These are phyloP conservation scores for Leucocoprinus leucothites DNA, from an alignment of 768 basidiomycete species.

Conservation along the genomic window DNA sequence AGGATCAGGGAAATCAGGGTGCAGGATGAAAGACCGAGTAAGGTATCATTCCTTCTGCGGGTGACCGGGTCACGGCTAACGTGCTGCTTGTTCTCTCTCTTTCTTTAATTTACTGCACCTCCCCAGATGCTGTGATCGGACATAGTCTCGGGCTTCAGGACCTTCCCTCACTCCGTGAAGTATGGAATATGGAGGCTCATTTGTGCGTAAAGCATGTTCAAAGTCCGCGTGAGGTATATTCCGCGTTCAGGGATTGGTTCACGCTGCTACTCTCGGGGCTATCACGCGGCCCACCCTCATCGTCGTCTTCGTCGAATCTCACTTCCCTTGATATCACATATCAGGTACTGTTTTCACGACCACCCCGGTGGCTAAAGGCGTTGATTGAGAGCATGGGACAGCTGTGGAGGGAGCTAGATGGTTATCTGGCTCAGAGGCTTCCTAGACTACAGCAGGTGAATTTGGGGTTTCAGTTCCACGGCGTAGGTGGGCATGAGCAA, in stretches of 20 bases:
- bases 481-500: conserved; percentile 7
- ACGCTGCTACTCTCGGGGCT: neutral
- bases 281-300: neutral
- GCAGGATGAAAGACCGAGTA: conserved; percentile 10
- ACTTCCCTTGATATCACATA: conserved; percentile 4
- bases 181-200: neutral
- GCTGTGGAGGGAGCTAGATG: conserved; percentile 6
- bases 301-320: neutral
- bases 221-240: neutral
- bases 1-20: conserved; percentile 8
- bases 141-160: neutral
- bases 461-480: conserved; percentile 5
- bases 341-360: neutral
- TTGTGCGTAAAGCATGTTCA: neutral
- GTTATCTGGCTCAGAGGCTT: neutral
- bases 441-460: conserved; percentile 2
- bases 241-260: conserved; percentile 3
- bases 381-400: conserved; percentile 1
- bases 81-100: too few relatives aligned
- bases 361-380: neutral
- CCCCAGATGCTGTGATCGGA: neutral
- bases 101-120: neutral
- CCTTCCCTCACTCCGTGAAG: neutral
- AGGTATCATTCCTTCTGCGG: neutral
- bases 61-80: neutral